These are phyloP conservation scores for Ilex asprella DNA, from an alignment of 257 asterid genomes.

Conservation along the genomic window DNA sequence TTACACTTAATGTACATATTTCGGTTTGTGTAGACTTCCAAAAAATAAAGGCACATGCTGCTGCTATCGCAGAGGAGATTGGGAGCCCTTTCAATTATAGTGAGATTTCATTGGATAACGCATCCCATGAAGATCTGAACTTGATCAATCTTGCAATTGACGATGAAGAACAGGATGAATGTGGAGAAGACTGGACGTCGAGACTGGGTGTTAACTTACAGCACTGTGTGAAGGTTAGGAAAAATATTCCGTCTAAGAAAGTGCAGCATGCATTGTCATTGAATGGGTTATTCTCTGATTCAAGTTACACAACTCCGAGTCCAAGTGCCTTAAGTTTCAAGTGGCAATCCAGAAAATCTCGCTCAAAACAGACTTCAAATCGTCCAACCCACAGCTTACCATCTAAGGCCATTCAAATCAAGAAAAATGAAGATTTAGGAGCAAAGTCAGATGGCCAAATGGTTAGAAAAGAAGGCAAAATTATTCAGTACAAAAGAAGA, in stretches of 20 bases:
- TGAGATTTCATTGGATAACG: slow-evolving; percentile 48
- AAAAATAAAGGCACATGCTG: slow-evolving; percentile 79
- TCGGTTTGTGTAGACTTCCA: slow-evolving; percentile 51
- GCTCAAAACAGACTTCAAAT: slow-evolving; percentile 50
- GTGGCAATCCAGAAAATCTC: slow-evolving; percentile 78
- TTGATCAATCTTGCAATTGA: slow-evolving; percentile 70
- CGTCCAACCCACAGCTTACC: slow-evolving; percentile 23
- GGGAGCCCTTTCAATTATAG: slow-evolving; percentile 41
- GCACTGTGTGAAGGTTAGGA: slow-evolving; percentile 63
- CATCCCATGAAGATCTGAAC: slow-evolving; percentile 58
- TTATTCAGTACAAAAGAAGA: slow-evolving; percentile 71
- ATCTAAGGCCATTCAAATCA: slow-evolving; percentile 13
- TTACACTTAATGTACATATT: background rate
- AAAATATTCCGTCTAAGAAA: slow-evolving; percentile 38
- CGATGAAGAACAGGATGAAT: slow-evolving; percentile 41
- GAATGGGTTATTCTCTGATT: slow-evolving; percentile 47
- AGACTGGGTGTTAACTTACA: slow-evolving; percentile 56
- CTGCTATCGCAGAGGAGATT: slow-evolving; percentile 70
- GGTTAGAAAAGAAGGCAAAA: slow-evolving; percentile 26
- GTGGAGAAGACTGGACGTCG: slow-evolving; percentile 72
- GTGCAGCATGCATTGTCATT: slow-evolving; percentile 54
- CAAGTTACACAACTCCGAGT: slow-evolving; percentile 12
- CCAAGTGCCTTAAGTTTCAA: slow-evolving; percentile 29
- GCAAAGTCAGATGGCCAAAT: slow-evolving; percentile 21
- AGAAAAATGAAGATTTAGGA: slow-evolving; percentile 22